phyloP scores from a whole-genome alignment of 73 alveolate species.

The Tetrahymena thermophila region DNA sequence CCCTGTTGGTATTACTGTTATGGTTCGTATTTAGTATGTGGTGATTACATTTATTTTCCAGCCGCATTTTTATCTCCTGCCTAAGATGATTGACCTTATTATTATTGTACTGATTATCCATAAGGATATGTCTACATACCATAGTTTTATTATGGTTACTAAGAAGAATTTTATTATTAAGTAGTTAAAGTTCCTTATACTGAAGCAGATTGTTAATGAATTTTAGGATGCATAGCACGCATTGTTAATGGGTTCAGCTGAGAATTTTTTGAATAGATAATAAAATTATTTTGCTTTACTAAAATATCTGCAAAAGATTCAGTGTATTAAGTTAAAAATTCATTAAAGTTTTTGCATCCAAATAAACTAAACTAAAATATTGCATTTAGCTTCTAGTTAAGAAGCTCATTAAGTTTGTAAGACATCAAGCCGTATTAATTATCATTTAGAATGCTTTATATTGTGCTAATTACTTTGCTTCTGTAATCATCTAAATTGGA shows the following conservation, averaged over 20 bases:
- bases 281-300: constrained; percentile 18
- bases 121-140: neutral
- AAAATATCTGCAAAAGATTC: constrained; percentile 25
- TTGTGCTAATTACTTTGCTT: neutral
- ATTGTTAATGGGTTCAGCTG: neutral
- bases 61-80: neutral
- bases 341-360: constrained; percentile 34
- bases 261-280: constrained; percentile 9
- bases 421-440: constrained; percentile 20
- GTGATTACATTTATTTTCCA: constrained; percentile 20
- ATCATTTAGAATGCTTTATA: constrained; percentile 1
- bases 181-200: neutral
- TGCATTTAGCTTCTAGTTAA: neutral
- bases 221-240: neutral
- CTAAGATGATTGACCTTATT: neutral
- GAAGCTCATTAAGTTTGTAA: neutral
- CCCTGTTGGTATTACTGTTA: neutral
- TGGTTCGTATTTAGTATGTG: constrained; percentile 5
- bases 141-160: neutral
- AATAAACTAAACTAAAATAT: neutral
- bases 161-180: neutral
- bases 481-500: neutral
- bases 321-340: constrained; percentile 19
- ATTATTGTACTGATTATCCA: constrained; percentile 1
- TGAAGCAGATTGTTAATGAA: neutral